phyloP scores from a whole-genome alignment of 805 yeast genomes.

The Yamadazyma takamatsuzukensis region DNA sequence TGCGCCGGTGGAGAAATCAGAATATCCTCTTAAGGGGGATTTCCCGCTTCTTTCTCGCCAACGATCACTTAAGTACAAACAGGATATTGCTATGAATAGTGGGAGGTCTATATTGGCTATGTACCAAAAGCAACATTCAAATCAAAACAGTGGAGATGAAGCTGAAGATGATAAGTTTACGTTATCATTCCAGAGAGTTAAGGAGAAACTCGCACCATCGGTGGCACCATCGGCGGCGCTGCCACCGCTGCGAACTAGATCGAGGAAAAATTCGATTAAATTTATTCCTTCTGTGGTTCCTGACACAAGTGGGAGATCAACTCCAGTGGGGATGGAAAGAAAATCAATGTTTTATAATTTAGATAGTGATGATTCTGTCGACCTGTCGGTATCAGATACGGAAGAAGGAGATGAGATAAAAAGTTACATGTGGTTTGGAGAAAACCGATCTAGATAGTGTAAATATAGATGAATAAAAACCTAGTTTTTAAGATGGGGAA shows the following conservation, averaged over 20 bases:
- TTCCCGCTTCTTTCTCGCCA: slow-evolving; percentile 18
- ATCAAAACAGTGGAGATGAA: slow-evolving; percentile 7
- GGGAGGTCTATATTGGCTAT: slow-evolving; percentile 12
- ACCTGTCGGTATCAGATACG: slow-evolving; percentile 7
- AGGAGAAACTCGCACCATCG: slow-evolving; percentile 1
- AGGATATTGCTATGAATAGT: slow-evolving; percentile 11
- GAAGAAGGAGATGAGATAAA: slow-evolving; percentile 14
- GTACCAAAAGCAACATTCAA: slow-evolving; percentile 11
- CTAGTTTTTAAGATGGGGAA: no score
- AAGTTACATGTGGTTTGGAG: slow-evolving; percentile 38
- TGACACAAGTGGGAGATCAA: slow-evolving; percentile 8
- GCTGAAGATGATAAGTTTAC: slow-evolving; percentile 13
- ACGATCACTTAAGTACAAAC: slow-evolving; percentile 17
- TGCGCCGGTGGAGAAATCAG: no score
- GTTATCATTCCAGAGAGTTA: slow-evolving; percentile 11
- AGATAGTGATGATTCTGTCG: slow-evolving; percentile 14
- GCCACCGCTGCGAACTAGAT: slow-evolving; percentile 1
- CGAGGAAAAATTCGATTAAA: slow-evolving; percentile 27
- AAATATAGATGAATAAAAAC: no score
- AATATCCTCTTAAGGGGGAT: slow-evolving; percentile 1
- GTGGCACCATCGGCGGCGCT: slow-evolving; percentile 1
- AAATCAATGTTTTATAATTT: slow-evolving; percentile 30
- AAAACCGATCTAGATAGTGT: no score
- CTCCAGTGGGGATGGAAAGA: slow-evolving; percentile 11
- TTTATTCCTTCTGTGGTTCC: slow-evolving; percentile 25